Evolutionary conservation across 2,329 filamentous ascomycete species (phyloP), one percentile per base, ranked within the genome.

Genomic region (Penicillium sp.): DNA sequence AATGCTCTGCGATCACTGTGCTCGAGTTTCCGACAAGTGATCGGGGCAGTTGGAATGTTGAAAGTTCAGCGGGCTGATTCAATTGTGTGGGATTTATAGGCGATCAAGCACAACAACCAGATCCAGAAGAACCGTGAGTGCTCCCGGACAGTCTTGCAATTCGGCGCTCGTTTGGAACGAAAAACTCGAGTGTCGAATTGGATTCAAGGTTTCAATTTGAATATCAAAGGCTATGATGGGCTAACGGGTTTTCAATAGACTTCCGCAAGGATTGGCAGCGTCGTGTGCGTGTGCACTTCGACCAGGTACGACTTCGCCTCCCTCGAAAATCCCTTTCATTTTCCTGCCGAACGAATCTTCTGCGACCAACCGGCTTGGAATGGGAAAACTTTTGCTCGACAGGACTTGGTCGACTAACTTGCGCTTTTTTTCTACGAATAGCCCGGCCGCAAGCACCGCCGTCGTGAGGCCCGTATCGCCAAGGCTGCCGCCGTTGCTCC

Each of bases 211-310:
- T 51, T 59, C 54, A 50, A 63, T 65, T 64, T 42, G 59, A 61
- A 56, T 64, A 67, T 65, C 66, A 60, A 61, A 58, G 31, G 28
- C 22, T 51, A 34, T 58, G 48, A 48, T 68, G 60, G 55, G 60
- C 69, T 76, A 67, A 76, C 66, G 47, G 48, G 12, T 67, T 71
- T 63, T 64, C 59, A 69, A 66, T 77, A 95, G 91, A 97, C 82
- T 96, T 96, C 91, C 93, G 92, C 85, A 97, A 96, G 92, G 93
- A 99, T 88, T 99, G 95, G 95, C 93, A 98, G 84, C 91, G 92
- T 85, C 91, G 93, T 85, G 95, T 99, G 80, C 91, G 92, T 84
- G 91, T 91, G 83, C 95, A 99, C 88, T 99, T 99, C 86, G 92
- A 99, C 87, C 95, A 98, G 92, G 94, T 96, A 94, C 82, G 82